phyloP scores from a whole-genome alignment of 1,284 basidiomycete genomes.

The Naganishia sp. region DNA sequence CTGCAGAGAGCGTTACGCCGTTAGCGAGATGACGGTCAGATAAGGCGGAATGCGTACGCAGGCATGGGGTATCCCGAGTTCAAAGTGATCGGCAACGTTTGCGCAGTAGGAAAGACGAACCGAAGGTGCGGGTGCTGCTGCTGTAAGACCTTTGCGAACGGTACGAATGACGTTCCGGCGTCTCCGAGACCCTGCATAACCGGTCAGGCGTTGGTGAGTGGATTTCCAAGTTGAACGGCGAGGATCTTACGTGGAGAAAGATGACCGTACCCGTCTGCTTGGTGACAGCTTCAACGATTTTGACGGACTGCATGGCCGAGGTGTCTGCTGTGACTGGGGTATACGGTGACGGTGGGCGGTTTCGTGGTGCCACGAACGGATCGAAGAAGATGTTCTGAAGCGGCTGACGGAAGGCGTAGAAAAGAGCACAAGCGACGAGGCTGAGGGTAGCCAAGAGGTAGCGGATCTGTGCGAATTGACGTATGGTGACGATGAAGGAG shows the following conservation, averaged over 20 bases:
- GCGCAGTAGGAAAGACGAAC: slow-evolving; percentile 79
- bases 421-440: slow-evolving; percentile 5
- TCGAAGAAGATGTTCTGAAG: neutral
- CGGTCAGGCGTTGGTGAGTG: neutral
- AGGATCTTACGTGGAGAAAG: slow-evolving; percentile 72
- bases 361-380: neutral
- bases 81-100: slow-evolving; percentile 55
- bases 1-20: slow-evolving; percentile 6
- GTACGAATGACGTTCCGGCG: slow-evolving; percentile 39
- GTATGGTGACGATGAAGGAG: slow-evolving; percentile 7
- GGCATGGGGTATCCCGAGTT: slow-evolving; percentile 46
- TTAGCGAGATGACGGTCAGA: neutral
- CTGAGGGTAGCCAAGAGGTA: slow-evolving; percentile 5
- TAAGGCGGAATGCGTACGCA: slow-evolving; percentile 18
- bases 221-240: neutral
- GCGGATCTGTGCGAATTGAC: slow-evolving; percentile 8
- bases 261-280: slow-evolving; percentile 84
- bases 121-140: slow-evolving; percentile 64
- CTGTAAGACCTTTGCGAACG: slow-evolving; percentile 30
- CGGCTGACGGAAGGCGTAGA: slow-evolving; percentile 6
- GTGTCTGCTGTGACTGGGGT: slow-evolving; percentile 8
- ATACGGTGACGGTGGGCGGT: neutral
- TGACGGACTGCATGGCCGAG: slow-evolving; percentile 28
- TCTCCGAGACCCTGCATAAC: slow-evolving; percentile 68
- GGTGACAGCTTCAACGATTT: slow-evolving; percentile 38